Conservation (phyloP, 2,329 filamentous ascomycete species). For the Cordyceps pruinosa region DNA sequence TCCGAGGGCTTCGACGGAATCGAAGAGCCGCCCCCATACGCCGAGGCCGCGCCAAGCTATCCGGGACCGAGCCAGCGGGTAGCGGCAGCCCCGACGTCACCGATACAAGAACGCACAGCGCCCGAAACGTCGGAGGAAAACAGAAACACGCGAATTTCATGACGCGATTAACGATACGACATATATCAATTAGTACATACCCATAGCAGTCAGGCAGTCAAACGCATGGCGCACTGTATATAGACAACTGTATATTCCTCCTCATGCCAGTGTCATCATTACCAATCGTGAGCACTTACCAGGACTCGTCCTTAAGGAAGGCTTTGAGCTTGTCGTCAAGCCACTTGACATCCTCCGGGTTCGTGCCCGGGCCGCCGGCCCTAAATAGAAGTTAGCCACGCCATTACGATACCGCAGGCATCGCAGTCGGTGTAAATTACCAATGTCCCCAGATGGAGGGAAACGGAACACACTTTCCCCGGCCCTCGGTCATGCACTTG, state of each 20-base stretch:
- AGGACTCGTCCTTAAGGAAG: conserved; percentile 29
- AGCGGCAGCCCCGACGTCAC: background rate
- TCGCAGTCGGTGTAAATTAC: conserved; percentile 18
- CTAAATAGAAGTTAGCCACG: conserved; percentile 21
- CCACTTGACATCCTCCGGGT: conserved; percentile 64
- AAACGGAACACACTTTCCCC: conserved; percentile 30
- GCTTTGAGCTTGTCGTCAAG: conserved; percentile 54
- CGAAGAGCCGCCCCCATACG: conserved; percentile 7
- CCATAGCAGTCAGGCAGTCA: background rate
- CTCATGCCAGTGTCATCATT: background rate
- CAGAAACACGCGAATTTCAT: background rate
- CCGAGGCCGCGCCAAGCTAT: background rate
- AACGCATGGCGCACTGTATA: conserved; percentile 1
- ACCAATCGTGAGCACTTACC: background rate
- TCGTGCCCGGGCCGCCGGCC: conserved; percentile 66
- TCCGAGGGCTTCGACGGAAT: background rate
- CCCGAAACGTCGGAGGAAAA: background rate
- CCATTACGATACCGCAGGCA: background rate
- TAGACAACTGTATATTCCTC: conserved; percentile 1
- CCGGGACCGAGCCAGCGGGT: background rate
- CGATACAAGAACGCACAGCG: background rate
- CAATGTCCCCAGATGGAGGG: conserved; percentile 39
- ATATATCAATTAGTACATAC: background rate
- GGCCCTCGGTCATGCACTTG: conserved; percentile 30
- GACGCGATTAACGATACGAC: background rate